Conservation (phyloP, 2,329 filamentous ascomycete species). For the Cladophialophora carrionii region DNA sequence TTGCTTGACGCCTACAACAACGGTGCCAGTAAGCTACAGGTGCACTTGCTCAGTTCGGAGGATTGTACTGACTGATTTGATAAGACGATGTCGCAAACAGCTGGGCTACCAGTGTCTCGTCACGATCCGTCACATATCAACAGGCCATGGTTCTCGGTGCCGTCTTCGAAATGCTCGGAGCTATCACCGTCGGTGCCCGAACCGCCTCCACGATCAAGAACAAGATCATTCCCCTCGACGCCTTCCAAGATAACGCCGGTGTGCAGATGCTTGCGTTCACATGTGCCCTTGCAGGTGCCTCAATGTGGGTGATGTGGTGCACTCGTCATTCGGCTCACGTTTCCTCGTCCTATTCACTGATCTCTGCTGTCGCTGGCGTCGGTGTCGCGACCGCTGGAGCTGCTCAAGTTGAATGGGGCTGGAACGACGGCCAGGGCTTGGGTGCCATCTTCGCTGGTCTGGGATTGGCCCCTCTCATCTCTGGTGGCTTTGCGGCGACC, state of each 20-base stretch:
- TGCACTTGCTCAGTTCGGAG: not conserved
- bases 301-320: conserved; percentile 79
- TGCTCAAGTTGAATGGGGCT: conserved; percentile 67
- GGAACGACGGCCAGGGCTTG: conserved; percentile 69
- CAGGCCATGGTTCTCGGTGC: conserved; percentile 69
- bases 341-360: conserved; percentile 72
- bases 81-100: conserved; percentile 83
- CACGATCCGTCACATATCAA: conserved; percentile 71
- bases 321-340: conserved; percentile 73
- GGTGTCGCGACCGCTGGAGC: conserved; percentile 69
- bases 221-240: conserved; percentile 66
- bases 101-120: conserved; percentile 80
- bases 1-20: conserved; percentile 78
- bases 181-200: conserved; percentile 67
- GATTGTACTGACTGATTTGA: conserved; percentile 6
- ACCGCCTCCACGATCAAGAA: conserved; percentile 81
- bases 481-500: conserved; percentile 65
- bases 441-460: conserved; percentile 73
- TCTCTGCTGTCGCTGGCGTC: conserved; percentile 70
- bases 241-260: conserved; percentile 64
- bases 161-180: conserved; percentile 70
- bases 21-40: conserved; percentile 66
- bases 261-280: conserved; percentile 71
- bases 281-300: conserved; percentile 66
- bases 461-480: conserved; percentile 70